A percentile compares a stretch with the other conserved stretches of the same genome.
These are phyloP conservation scores for Trametes meyenii DNA, from an alignment of 768 basidiomycete species.

Conservation along the genomic window DNA sequence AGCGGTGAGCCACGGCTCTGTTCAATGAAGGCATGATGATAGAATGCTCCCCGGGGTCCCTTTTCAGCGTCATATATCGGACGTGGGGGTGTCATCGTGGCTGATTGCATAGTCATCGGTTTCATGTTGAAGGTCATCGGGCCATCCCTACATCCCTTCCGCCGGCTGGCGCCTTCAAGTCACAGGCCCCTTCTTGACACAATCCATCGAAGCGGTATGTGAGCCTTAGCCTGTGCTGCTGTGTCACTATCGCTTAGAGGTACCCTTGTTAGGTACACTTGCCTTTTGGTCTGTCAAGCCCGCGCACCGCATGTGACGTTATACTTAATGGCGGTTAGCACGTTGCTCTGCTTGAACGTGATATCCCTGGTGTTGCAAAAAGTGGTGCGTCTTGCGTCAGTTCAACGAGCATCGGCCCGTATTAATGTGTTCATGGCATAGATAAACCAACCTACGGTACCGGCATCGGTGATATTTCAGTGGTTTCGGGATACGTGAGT, in stretches of 20 bases:
- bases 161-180: not conserved
- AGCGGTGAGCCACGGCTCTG: not conserved
- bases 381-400: no score
- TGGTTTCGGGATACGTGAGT: conserved; percentile 9
- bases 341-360: no score
- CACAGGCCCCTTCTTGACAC: no score
- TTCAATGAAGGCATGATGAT: not conserved
- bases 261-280: no score
- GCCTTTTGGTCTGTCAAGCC: no score
- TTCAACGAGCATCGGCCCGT: not conserved
- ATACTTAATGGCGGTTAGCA: no score
- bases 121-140: not conserved
- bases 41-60: not conserved
- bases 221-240: no score
- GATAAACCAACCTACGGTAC: not conserved
- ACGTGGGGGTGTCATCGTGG: not conserved
- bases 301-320: no score
- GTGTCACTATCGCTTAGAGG: no score
- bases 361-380: no score
- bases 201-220: no score
- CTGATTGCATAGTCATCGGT: not conserved
- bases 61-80: not conserved
- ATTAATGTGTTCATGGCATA: not conserved
- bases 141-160: no score
- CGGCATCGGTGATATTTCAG: not conserved